Evolutionary conservation across 192 early-diverging fungal species (phyloP).

Genomic region (Coemansia pectinata): DNA sequence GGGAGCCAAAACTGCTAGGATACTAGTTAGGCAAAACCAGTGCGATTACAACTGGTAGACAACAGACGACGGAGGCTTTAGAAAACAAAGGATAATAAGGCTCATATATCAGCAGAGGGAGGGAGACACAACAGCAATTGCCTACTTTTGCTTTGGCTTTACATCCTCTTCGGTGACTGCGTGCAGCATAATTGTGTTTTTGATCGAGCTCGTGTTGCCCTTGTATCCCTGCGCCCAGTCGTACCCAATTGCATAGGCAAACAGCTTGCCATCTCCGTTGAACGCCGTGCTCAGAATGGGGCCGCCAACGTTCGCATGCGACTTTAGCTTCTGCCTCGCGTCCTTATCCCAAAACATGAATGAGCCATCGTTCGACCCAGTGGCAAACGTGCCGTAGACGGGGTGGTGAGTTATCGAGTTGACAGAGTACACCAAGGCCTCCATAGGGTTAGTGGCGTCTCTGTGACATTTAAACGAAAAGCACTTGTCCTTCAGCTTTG

Average conservation of each 20-base stretch:
- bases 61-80: not conserved
- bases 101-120: not conserved
- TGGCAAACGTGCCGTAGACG: slow-evolving; percentile 83
- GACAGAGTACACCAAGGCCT: slow-evolving; percentile 65
- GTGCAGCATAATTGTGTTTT: slow-evolving; percentile 80
- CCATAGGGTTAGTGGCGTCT: slow-evolving; percentile 58
- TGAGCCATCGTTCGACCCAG: slow-evolving; percentile 82
- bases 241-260: slow-evolving; percentile 90
- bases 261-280: slow-evolving; percentile 80
- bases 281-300: slow-evolving; percentile 78
- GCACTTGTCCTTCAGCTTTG: slow-evolving; percentile 61
- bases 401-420: slow-evolving; percentile 51
- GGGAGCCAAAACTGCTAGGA: not conserved
- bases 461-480: slow-evolving; percentile 96
- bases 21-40: not conserved
- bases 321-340: slow-evolving; percentile 81
- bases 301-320: slow-evolving; percentile 61
- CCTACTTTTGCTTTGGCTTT: slow-evolving; percentile 66
- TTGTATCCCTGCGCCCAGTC: slow-evolving; percentile 85
- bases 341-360: slow-evolving; percentile 97
- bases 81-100: not conserved
- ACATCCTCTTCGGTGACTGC: slow-evolving; percentile 77
- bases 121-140: slow-evolving; percentile 31
- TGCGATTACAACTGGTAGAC: not conserved
- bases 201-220: slow-evolving; percentile 58